Evolutionary conservation across 768 basidiomycete species (phyloP).

Genomic region (Tremella yokohamensis): DNA sequence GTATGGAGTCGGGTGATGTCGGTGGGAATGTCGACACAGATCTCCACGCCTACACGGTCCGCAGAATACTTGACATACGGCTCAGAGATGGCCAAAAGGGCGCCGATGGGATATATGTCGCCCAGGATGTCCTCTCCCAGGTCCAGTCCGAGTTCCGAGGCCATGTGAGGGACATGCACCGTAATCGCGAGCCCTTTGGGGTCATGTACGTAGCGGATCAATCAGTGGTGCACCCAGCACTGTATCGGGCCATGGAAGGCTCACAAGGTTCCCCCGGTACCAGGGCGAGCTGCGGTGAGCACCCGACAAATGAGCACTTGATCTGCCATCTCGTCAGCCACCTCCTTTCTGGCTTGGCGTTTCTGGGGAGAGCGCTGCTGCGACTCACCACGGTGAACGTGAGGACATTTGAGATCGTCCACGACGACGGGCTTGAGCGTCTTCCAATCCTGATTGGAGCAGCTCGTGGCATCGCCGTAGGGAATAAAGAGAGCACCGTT

Average conservation of each 20-base stretch:
- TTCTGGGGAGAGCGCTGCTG: no score
- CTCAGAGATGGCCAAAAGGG: slow-evolving; percentile 10
- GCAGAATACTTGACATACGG: slow-evolving; percentile 1
- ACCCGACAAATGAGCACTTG: slow-evolving; percentile 11
- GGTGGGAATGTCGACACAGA: neutral
- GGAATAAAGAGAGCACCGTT: no score
- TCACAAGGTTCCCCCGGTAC: slow-evolving; percentile 5
- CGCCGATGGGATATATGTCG: slow-evolving; percentile 2
- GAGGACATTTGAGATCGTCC: slow-evolving; percentile 1
- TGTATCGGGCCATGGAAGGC: neutral
- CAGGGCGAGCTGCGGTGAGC: neutral
- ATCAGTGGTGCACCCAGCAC: neutral
- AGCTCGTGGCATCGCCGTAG: no score
- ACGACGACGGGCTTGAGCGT: neutral
- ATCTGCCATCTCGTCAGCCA: slow-evolving; percentile 3
- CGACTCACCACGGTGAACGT: neutral
- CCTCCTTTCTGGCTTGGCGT: neutral
- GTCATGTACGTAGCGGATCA: slow-evolving; percentile 6
- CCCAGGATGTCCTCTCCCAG: neutral
- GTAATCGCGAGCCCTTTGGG: neutral
- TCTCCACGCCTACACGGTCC: neutral
- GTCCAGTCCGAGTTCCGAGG: neutral
- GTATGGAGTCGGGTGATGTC: neutral
- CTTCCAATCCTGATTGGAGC: no score
- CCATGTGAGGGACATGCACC: neutral